These are phyloP conservation scores for Thyridium curvatum DNA, from an alignment of 2,329 filamentous ascomycete species.

Conservation along the genomic window DNA sequence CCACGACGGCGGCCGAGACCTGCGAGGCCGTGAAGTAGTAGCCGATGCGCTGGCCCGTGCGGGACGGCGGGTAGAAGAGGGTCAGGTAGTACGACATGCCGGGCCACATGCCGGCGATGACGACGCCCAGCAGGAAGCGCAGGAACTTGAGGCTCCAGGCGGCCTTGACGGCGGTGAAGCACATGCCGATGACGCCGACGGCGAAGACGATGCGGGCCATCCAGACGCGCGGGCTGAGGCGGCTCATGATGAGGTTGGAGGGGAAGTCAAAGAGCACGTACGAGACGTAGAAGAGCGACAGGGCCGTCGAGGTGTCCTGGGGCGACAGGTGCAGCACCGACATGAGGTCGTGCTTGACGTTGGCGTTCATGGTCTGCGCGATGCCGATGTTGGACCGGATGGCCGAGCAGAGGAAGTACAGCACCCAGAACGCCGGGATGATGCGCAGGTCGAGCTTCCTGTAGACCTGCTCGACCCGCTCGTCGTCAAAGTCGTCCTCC, in stretches of 20 bases:
- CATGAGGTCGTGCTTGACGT: constrained; percentile 66
- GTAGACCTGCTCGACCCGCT: constrained; percentile 50
- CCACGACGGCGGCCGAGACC: constrained; percentile 82
- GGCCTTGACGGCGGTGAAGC: constrained; percentile 73
- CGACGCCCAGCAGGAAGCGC: constrained; percentile 75
- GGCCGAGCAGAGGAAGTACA: constrained; percentile 89
- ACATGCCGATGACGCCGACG: constrained; percentile 76
- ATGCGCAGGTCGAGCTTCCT: constrained; percentile 53
- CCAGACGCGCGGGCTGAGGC: constrained; percentile 78
- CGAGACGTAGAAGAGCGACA: constrained; percentile 86
- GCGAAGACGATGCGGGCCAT: constrained; percentile 88
- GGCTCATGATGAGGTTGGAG: constrained; percentile 84
- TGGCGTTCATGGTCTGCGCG: constrained; percentile 86
- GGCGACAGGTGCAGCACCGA: constrained; percentile 61
- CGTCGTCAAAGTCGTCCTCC: constrained; percentile 38
- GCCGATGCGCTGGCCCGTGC: constrained; percentile 82
- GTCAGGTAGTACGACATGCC: constrained; percentile 92
- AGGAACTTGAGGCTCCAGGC: constrained; percentile 90
- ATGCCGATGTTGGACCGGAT: constrained; percentile 89
- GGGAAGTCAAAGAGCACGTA: constrained; percentile 88
- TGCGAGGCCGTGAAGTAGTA: constrained; percentile 86
- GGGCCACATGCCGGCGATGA: constrained; percentile 92
- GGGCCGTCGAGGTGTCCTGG: constrained; percentile 74
- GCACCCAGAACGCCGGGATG: constrained; percentile 75
- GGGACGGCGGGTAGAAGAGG: constrained; percentile 82